Evolutionary conservation across 768 basidiomycete species (phyloP).

Genomic region (Macrolepiota fuliginosa): DNA sequence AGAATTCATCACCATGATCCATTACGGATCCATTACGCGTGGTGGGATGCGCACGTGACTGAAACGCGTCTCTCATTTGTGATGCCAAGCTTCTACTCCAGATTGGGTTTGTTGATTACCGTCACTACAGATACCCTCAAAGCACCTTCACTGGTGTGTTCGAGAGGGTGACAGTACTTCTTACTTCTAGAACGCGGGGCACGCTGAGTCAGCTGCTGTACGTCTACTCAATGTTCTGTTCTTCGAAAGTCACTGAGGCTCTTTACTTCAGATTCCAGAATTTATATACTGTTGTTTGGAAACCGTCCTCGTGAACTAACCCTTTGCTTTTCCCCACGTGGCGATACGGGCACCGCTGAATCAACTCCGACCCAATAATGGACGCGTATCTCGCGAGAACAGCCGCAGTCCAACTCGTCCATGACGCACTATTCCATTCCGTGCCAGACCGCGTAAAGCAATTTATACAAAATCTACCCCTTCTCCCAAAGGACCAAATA

Average conservation of each 20-base stretch:
- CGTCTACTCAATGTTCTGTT: not conserved
- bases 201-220: not conserved
- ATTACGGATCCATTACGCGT: too few species aligned
- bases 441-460: conserved; percentile 30
- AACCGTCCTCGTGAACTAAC: not conserved
- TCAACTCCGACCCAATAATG: not conserved
- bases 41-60: not conserved
- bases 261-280: not conserved
- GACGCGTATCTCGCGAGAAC: not conserved
- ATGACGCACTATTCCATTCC: conserved; percentile 19
- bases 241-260: not conserved
- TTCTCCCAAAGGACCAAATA: conserved; percentile 35
- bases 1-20: too few species aligned
- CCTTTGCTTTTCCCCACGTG: not conserved
- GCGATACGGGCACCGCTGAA: not conserved
- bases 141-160: not conserved
- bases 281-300: not conserved
- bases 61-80: not conserved
- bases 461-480: conserved; percentile 43
- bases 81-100: not conserved
- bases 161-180: not conserved
- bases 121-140: not conserved
- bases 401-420: conserved; percentile 23
- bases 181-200: not conserved
- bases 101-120: conserved; percentile 18